These are phyloP conservation scores for Fusarium citri DNA, from an alignment of 2,329 filamentous ascomycete genomes.

Conservation along the genomic window DNA sequence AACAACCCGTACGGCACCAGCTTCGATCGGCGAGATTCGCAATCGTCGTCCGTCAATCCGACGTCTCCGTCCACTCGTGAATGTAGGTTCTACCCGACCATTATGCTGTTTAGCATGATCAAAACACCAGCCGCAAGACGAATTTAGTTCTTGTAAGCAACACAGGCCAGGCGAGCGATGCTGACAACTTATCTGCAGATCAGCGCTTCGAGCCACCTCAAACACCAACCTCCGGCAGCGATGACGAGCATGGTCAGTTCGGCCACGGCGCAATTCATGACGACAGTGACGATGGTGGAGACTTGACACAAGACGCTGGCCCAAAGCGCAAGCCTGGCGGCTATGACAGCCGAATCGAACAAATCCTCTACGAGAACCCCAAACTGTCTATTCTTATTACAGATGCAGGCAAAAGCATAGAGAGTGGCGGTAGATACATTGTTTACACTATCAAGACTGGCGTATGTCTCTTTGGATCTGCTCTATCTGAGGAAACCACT, in stretches of 20 bases:
- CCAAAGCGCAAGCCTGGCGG: constrained; percentile 81
- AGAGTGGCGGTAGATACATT: constrained; percentile 92
- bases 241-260: constrained; percentile 62
- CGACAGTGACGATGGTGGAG: constrained; percentile 62
- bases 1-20: constrained; percentile 96
- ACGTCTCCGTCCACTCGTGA: constrained; percentile 69
- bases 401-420: constrained; percentile 93
- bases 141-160: background rate
- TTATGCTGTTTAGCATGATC: background rate
- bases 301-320: constrained; percentile 56
- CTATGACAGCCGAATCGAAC: constrained; percentile 95
- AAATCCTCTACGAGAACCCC: constrained; percentile 95
- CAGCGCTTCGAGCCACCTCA: constrained; percentile 71
- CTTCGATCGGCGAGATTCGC: constrained; percentile 88
- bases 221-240: constrained; percentile 77
- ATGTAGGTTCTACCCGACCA: constrained; percentile 62
- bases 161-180: constrained; percentile 16
- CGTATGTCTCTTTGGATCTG: constrained; percentile 63
- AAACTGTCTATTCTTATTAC: constrained; percentile 91
- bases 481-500: background rate
- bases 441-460: constrained; percentile 97
- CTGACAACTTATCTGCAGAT: constrained; percentile 43
- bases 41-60: constrained; percentile 75
- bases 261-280: constrained; percentile 45
- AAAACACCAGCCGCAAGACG: constrained; percentile 6